These are phyloP conservation scores for Zygoascus hellenicus DNA, from an alignment of 1,139 yeast genomes.

Conservation along the genomic window DNA sequence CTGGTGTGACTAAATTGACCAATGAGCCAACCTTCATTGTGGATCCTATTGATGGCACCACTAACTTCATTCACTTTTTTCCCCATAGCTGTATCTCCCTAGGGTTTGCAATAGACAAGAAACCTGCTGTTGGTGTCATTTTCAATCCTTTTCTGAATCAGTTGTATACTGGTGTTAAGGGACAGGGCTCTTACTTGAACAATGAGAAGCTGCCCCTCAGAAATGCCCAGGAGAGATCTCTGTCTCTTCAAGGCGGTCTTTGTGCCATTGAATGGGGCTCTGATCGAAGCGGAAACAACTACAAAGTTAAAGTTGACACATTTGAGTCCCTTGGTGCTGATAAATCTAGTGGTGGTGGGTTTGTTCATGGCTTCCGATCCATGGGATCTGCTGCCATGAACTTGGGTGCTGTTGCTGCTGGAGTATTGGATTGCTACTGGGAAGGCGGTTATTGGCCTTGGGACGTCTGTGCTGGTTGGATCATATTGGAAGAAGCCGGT, in stretches of 20 bases:
- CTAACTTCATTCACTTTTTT: slow-evolving; percentile 54
- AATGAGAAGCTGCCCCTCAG: slow-evolving; percentile 39
- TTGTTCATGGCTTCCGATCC: slow-evolving; percentile 53
- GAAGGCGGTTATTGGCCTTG: slow-evolving; percentile 60
- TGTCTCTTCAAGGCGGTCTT: slow-evolving; percentile 45
- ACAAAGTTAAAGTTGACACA: slow-evolving; percentile 43
- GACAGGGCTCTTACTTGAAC: slow-evolving; percentile 48
- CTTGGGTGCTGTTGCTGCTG: slow-evolving; percentile 50
- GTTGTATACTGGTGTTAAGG: slow-evolving; percentile 46
- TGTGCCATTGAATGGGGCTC: slow-evolving; percentile 58
- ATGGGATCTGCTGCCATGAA: slow-evolving; percentile 59
- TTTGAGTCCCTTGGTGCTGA: slow-evolving; percentile 42
- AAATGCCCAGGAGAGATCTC: slow-evolving; percentile 30
- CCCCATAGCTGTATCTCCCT: slow-evolving; percentile 56
- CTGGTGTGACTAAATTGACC: slow-evolving; percentile 42
- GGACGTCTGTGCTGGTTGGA: slow-evolving; percentile 66
- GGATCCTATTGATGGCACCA: slow-evolving; percentile 60
- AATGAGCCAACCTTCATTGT: slow-evolving; percentile 55
- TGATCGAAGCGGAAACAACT: slow-evolving; percentile 48
- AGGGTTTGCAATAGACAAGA: slow-evolving; percentile 46
- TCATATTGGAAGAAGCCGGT: slow-evolving; percentile 53
- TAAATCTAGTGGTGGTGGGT: slow-evolving; percentile 41
- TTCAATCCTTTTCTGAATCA: slow-evolving; percentile 50
- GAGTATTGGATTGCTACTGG: slow-evolving; percentile 54
- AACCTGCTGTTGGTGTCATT: slow-evolving; percentile 54